These are phyloP conservation scores for Wolfiporia cocos DNA, from an alignment of 1,284 basidiomycete genomes.

Conservation along the genomic window DNA sequence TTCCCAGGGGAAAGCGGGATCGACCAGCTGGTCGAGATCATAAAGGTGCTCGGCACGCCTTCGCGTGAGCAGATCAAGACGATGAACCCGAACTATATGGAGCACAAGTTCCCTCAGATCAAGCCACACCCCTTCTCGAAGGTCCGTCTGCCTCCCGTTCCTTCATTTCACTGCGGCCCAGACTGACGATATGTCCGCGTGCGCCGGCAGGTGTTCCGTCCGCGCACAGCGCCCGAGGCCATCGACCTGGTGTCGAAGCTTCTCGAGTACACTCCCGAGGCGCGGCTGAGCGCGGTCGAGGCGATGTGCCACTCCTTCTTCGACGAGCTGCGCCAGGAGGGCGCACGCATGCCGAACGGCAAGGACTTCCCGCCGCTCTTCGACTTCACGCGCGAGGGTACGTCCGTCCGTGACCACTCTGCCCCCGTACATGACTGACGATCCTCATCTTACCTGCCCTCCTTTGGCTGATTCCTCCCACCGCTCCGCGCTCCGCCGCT, in stretches of 20 bases:
- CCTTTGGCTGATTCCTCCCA: too few relatives aligned
- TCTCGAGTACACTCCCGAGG: constrained; percentile 95
- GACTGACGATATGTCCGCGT: constrained; percentile 7
- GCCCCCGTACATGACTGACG: too few relatives aligned
- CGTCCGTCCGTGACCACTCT: constrained; percentile 32
- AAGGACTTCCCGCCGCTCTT: constrained; percentile 94
- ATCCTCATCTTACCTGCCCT: too few relatives aligned
- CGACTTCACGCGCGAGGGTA: constrained; percentile 94
- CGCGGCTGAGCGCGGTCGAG: constrained; percentile 88
- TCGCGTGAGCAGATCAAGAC: constrained; percentile 99
- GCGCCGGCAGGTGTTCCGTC: constrained; percentile 84
- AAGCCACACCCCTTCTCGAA: constrained; percentile 95
- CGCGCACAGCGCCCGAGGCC: constrained; percentile 92
- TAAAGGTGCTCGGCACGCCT: constrained; percentile 98
- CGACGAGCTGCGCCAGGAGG: constrained; percentile 89
- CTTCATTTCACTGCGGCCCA: constrained; percentile 2
- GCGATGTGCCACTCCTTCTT: constrained; percentile 97
- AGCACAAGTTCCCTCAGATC: constrained; percentile 99
- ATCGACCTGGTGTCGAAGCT: constrained; percentile 95
- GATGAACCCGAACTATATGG: constrained; percentile 99
- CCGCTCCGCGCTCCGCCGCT: too few relatives aligned
- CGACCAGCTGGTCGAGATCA: constrained; percentile 99
- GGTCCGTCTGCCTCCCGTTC: constrained; percentile 34
- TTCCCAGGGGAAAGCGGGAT: constrained; percentile 99
- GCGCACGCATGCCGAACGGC: constrained; percentile 93